These are phyloP conservation scores for Escallonia herrerae DNA, from an alignment of 129 eudicot genomes.

Conservation along the genomic window DNA sequence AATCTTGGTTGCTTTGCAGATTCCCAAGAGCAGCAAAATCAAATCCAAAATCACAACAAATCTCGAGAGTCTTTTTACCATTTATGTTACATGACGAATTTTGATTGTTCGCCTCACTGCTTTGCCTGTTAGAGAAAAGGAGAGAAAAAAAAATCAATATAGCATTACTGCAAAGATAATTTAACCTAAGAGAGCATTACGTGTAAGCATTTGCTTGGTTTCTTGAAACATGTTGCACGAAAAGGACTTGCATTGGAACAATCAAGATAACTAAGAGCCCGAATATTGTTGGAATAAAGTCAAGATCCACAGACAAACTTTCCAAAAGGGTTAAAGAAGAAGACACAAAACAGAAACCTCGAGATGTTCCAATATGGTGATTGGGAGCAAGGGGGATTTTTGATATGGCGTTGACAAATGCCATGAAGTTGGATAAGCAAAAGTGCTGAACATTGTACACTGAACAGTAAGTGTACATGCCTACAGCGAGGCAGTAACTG, in stretches of 20 bases:
- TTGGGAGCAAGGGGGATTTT: too few species aligned
- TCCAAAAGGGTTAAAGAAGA: too few species aligned
- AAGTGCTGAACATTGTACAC: too few species aligned
- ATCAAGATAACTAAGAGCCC: slow-evolving; percentile 6
- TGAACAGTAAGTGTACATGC: too few species aligned
- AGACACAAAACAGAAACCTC: too few species aligned
- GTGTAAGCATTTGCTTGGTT: not conserved
- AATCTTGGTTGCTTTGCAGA: not conserved
- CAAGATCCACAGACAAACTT: not conserved
- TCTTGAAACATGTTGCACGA: not conserved
- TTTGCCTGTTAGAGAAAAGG: slow-evolving; percentile 41
- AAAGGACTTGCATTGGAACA: slow-evolving; percentile 9
- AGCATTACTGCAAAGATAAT: not conserved
- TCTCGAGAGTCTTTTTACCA: slow-evolving; percentile 10
- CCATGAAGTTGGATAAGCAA: too few species aligned
- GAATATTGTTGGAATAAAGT: not conserved
- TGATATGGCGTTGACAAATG: too few species aligned
- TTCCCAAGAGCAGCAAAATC: not conserved
- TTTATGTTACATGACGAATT: slow-evolving; percentile 29
- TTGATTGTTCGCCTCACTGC: slow-evolving; percentile 27
- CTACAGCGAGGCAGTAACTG: too few species aligned
- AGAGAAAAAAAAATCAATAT: not conserved
- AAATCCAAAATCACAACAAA: slow-evolving; percentile 9
- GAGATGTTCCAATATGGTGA: too few species aligned
- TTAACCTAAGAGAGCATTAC: not conserved